These are phyloP conservation scores for Metschnikowia similis DNA, from an alignment of 805 yeast genomes.

Conservation along the genomic window DNA sequence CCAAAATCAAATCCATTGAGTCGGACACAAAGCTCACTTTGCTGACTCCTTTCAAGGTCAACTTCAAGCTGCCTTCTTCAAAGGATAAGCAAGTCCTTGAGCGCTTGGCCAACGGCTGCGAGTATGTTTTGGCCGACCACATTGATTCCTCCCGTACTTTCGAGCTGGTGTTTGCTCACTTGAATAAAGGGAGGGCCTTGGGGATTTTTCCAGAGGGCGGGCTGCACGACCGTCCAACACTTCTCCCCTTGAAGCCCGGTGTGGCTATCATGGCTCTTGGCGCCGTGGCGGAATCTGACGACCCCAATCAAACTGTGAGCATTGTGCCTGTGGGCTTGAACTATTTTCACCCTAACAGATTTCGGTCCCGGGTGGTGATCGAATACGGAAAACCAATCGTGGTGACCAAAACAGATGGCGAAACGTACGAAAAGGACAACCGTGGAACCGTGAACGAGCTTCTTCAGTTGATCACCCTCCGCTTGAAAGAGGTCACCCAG, in stretches of 20 bases:
- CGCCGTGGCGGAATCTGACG: constrained; percentile 29
- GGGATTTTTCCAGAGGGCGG: constrained; percentile 46
- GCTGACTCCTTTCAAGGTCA: constrained; percentile 22
- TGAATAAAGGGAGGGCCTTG: constrained; percentile 29
- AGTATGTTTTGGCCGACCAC: constrained; percentile 35
- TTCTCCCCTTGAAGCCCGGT: constrained; percentile 42
- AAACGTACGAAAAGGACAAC: constrained; percentile 23
- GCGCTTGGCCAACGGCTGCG: constrained; percentile 24
- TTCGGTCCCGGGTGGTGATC: constrained; percentile 38
- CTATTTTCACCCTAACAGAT: constrained; percentile 40
- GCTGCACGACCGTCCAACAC: constrained; percentile 39
- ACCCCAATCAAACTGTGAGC: constrained; percentile 20
- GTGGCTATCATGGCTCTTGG: constrained; percentile 45
- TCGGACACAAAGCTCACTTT: constrained; percentile 28
- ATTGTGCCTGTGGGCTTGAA: constrained; percentile 41
- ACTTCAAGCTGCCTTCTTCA: constrained; percentile 10
- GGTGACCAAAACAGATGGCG: constrained; percentile 27
- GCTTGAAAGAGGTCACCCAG: constrained; percentile 37
- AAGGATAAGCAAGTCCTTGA: constrained; percentile 14
- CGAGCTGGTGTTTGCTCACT: constrained; percentile 34
- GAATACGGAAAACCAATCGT: constrained; percentile 42
- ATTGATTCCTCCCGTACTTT: constrained; percentile 35
- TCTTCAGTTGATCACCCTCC: constrained; percentile 27
- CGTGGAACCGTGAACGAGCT: constrained; percentile 25
- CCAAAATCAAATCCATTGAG: constrained; percentile 26